A percentile compares a stretch with the other conserved stretches of the same genome.
phyloP scores from a whole-genome alignment of 2,329 filamentous ascomycete genomes.

The Beauveria caledonica region DNA sequence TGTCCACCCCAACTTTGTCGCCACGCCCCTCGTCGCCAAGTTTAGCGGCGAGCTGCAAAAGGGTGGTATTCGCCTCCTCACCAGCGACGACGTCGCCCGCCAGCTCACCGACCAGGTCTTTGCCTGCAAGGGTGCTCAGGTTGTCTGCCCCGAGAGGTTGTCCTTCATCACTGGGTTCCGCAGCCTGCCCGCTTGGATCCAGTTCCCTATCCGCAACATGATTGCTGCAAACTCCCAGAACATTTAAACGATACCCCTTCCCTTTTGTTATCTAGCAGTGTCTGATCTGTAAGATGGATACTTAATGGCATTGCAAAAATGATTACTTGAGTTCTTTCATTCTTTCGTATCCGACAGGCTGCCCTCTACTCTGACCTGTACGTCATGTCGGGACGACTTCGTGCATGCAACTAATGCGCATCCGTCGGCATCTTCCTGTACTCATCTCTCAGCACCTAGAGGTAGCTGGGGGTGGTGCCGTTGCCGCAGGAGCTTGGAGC shows the following conservation, averaged over 20 bases:
- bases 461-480: neutral
- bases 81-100: conserved; percentile 24
- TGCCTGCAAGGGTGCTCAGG: conserved; percentile 30
- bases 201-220: conserved; percentile 2
- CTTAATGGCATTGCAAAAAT: neutral
- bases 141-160: conserved; percentile 27
- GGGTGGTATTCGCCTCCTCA: conserved; percentile 17
- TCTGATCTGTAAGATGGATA: neutral
- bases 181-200: conserved; percentile 1
- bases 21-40: conserved; percentile 20
- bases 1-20: conserved; percentile 39
- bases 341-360: neutral
- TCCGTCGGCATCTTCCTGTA: neutral
- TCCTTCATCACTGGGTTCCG: conserved; percentile 9
- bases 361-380: neutral
- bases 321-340: too few relatives aligned
- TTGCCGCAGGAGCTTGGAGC: neutral
- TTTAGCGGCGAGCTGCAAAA: conserved; percentile 12
- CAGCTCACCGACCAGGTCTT: conserved; percentile 34
- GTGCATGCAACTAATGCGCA: neutral
- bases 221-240: neutral
- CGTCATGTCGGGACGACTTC: neutral
- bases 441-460: neutral
- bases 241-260: neutral
- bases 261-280: neutral